Conservation (phyloP, 805 yeast species). For the Metschnikowia similis region DNA sequence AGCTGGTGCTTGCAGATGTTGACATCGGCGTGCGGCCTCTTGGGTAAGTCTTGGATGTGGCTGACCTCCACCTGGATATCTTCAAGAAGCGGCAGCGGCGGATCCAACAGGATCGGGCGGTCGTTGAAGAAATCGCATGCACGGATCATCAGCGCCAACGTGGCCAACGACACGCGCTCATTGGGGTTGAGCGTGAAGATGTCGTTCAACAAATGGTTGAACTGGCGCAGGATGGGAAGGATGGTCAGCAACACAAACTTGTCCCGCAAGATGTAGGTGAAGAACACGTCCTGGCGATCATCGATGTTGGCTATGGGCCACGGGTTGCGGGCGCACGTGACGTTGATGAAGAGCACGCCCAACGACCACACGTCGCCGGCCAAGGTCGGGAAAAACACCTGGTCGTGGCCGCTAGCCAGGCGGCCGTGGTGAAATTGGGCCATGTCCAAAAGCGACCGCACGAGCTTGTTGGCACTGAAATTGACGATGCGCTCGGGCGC, state of each 20-base stretch:
- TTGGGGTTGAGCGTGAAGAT: constrained; percentile 47
- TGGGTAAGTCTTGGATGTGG: background rate
- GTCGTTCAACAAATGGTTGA: constrained; percentile 47
- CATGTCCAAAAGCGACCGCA: constrained; percentile 28
- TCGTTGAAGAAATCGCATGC: constrained; percentile 31
- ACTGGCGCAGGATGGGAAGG: constrained; percentile 65
- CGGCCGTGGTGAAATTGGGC: constrained; percentile 16
- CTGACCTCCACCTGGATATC: background rate
- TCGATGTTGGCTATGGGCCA: constrained; percentile 75
- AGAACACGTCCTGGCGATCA: constrained; percentile 56
- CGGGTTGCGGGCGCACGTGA: constrained; percentile 82
- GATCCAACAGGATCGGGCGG: background rate
- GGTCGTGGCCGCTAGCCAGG: constrained; percentile 13
- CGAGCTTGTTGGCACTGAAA: constrained; percentile 29
- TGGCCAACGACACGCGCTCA: constrained; percentile 40
- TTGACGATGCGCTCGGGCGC: constrained; percentile 77
- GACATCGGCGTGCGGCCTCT: background rate
- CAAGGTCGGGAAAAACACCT: constrained; percentile 55
- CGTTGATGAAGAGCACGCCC: constrained; percentile 74
- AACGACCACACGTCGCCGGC: constrained; percentile 88
- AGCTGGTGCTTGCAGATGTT: constrained; percentile 1
- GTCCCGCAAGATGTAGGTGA: constrained; percentile 54
- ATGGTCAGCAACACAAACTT: constrained; percentile 53
- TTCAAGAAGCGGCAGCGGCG: background rate
- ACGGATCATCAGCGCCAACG: constrained; percentile 37